Evolutionary conservation across 192 early-diverging fungal genomes (phyloP).

Genomic region (Umbelopsis sp.): DNA sequence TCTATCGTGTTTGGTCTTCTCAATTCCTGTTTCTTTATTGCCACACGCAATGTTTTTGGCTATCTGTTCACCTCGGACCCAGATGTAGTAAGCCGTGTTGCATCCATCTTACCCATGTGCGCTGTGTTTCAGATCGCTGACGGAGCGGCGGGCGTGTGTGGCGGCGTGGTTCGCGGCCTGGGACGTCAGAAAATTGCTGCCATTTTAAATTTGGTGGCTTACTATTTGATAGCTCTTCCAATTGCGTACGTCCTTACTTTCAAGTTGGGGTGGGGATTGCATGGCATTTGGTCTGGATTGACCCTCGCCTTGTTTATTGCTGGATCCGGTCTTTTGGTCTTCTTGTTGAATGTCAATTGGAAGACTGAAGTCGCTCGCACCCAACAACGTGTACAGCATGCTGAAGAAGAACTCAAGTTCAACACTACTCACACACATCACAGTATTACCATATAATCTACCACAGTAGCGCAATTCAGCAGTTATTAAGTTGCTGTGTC

Average conservation of each 20-base stretch:
- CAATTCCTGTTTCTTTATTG: conserved; percentile 56
- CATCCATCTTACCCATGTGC: conserved; percentile 75
- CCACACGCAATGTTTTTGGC: conserved; percentile 60
- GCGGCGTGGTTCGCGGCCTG: conserved; percentile 76
- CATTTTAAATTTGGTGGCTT: conserved; percentile 57
- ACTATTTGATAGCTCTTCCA: conserved; percentile 74
- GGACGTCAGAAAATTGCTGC: conserved; percentile 74
- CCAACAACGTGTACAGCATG: conserved; percentile 22
- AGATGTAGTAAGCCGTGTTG: conserved; percentile 70
- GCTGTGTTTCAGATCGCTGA: conserved; percentile 80
- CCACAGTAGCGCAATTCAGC: neutral
- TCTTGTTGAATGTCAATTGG: conserved; percentile 29
- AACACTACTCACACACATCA: conserved; percentile 1
- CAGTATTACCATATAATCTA: neutral
- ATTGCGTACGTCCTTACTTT: conserved; percentile 63
- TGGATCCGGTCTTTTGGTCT: conserved; percentile 14
- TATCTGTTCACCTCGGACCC: conserved; percentile 69
- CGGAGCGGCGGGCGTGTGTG: conserved; percentile 60
- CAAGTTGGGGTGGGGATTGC: conserved; percentile 52
- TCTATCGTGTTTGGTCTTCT: conserved; percentile 53
- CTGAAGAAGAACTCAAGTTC: conserved; percentile 23
- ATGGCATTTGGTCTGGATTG: conserved; percentile 66
- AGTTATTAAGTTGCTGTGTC: neutral
- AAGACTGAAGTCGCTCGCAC: conserved; percentile 25
- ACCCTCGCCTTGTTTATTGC: conserved; percentile 45